Evolutionary conservation across 495 filamentous ascomycete genomes (phyloP), one percentile per base, ranked within the genome.

Genomic region (Hyphodiscus hymeniophilus): DNA sequence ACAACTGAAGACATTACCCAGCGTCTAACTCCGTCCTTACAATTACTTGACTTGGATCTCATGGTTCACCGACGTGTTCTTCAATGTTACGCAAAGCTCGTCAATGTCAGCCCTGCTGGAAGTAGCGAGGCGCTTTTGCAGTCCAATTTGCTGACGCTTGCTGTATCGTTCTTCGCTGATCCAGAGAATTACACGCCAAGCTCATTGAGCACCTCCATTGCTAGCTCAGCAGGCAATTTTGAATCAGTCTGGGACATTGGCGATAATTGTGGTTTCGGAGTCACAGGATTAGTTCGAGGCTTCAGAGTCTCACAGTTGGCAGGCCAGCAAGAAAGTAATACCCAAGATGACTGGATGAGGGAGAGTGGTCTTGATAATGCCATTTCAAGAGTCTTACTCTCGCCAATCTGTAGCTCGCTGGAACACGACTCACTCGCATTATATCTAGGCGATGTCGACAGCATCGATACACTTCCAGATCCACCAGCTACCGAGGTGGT

Each of bases 11-110:
- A 99, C 60, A 77, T 89, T 26, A 77, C 81, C 11, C 85, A 92
- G 57, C 77, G 87, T 44, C 74, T 95, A n/a, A 84, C 81, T 7
- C 87, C 89, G 15, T 83, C 89, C 7, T 67, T 99, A 35, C 89
- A 95, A 57, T 66, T 97, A n/a, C 80, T 88, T 46, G 94, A 99
- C 57, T 76, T 91, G 50, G 87, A 87, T 38, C 80, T 88, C 31
- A 95, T 97, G 94, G 88, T 94, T 7, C 84, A 90, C 34, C 75
- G 92, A 38, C 80, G 92, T 55, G 89, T 99, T 4, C 71, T 97
- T 11, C 91, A 99, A 66, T 96, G 89, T 58, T 97, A 95, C 59
- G 82, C 81, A 2, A 94, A 89, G 63, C 72, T 99, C 23, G 81
- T 99, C 7, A 87, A 85, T 58, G 77, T 89, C 30, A 92, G 87